Evolutionary conservation across 805 yeast species (phyloP).

Genomic region (Gaillardinia entomophila): DNA sequence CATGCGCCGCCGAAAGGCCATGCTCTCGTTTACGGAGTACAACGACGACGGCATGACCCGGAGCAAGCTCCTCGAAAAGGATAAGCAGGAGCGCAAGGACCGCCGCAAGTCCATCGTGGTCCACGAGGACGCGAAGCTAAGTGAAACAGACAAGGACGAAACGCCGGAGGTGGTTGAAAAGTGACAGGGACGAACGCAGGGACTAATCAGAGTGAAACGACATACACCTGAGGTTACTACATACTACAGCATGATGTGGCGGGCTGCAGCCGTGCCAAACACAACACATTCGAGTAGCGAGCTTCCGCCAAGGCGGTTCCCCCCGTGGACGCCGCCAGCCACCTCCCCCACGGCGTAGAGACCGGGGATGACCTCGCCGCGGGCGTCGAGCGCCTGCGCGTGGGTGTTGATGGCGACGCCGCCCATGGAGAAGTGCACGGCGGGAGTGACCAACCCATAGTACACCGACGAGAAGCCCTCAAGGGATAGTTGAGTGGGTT

Average conservation of each 20-base stretch:
- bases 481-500: too few relatives aligned
- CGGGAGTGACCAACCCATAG: conserved; percentile 54
- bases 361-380: conserved; percentile 32
- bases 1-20: conserved; percentile 44
- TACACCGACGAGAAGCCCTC: too few relatives aligned
- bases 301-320: conserved; percentile 55
- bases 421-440: conserved; percentile 25
- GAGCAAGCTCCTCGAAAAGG: conserved; percentile 25
- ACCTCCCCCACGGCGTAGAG: conserved; percentile 63
- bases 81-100: conserved; percentile 36
- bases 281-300: conserved; percentile 57
- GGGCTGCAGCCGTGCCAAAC: conserved; percentile 50
- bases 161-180: too few relatives aligned
- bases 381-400: conserved; percentile 14
- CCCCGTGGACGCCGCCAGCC: conserved; percentile 66
- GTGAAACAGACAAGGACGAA: too few relatives aligned
- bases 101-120: conserved; percentile 16
- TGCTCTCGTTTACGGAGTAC: conserved; percentile 22
- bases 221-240: too few relatives aligned
- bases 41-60: conserved; percentile 12
- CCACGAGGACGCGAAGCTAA: neutral
- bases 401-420: conserved; percentile 16
- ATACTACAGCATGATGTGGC: conserved; percentile 1
- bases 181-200: too few relatives aligned
- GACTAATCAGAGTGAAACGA: too few relatives aligned